Conservation (phyloP, 257 asterid species). For the Anisodus acutangulus region DNA sequence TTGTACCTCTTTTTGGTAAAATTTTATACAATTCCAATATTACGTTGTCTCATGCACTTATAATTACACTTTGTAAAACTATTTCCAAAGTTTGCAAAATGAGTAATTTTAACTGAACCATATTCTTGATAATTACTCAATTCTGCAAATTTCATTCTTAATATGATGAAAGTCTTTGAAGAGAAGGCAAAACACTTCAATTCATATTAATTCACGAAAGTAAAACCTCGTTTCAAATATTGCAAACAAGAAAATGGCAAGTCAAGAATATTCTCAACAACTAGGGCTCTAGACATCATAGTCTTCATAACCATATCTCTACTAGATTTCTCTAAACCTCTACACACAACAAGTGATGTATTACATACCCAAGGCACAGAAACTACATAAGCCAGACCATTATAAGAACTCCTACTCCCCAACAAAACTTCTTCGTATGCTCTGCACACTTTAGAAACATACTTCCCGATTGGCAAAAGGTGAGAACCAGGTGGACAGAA, state of each 20-base stretch:
- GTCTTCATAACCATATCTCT: conserved; percentile 47
- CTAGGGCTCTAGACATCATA: conserved; percentile 51
- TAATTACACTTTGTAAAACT: no score
- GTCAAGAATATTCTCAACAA: conserved; percentile 57
- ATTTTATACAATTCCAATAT: no score
- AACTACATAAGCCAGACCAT: conserved; percentile 64
- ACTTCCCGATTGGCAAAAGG: conserved; percentile 54
- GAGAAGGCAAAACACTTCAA: not conserved
- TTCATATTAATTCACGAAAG: conserved; percentile 42
- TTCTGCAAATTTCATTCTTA: no score
- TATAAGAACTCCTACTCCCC: conserved; percentile 34
- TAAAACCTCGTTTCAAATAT: conserved; percentile 66
- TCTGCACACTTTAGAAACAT: conserved; percentile 51
- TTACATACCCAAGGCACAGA: conserved; percentile 87
- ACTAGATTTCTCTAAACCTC: conserved; percentile 51
- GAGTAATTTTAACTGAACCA: no score
- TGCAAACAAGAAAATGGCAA: conserved; percentile 78
- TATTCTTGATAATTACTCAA: no score
- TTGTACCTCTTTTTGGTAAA: no score
- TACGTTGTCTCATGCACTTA: no score
- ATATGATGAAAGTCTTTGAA: not conserved
- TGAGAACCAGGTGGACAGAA: conserved; percentile 32
- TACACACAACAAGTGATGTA: conserved; percentile 66
- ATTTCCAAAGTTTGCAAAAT: no score
- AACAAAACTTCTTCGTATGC: conserved; percentile 61